Percentiles rank a stretch among this genome's conserved stretches.
Evolutionary conservation across 495 filamentous ascomycete species (phyloP).

Genomic region (Physcia stellaris): DNA sequence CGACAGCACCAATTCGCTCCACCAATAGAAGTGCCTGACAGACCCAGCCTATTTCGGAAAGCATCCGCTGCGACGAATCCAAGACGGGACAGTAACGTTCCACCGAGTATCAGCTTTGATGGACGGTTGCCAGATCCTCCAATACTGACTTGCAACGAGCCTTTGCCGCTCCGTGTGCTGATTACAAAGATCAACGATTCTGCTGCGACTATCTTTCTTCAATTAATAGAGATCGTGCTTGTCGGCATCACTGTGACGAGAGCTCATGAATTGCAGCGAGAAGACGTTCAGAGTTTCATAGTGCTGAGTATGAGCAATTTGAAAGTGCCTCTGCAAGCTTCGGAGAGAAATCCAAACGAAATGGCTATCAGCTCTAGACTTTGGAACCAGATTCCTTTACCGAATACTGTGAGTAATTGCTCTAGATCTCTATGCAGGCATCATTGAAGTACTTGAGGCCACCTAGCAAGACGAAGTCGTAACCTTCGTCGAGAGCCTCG

Average conservation of each 20-base stretch:
- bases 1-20: constrained; percentile 62
- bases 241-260: constrained; percentile 64
- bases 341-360: constrained; percentile 55
- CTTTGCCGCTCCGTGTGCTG: constrained; percentile 67
- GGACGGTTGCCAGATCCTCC: constrained; percentile 76
- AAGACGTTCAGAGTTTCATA: constrained; percentile 54
- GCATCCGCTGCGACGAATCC: constrained; percentile 13
- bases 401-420: no score
- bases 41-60: constrained; percentile 39
- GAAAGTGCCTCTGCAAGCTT: constrained; percentile 48
- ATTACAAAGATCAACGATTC: constrained; percentile 57
- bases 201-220: constrained; percentile 52
- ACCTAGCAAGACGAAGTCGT: no score
- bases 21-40: constrained; percentile 29
- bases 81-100: constrained; percentile 16
- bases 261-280: constrained; percentile 55
- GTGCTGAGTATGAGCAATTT: constrained; percentile 55
- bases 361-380: constrained; percentile 47
- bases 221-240: constrained; percentile 66
- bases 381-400: constrained; percentile 58
- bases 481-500: no score
- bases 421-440: no score
- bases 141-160: constrained; percentile 77
- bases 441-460: no score
- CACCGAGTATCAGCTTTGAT: constrained; percentile 52